Percentiles rank a stretch among this genome's conserved stretches.
Evolutionary conservation across 805 yeast genomes (phyloP).

Genomic region (Metschnikowia shivogae): DNA sequence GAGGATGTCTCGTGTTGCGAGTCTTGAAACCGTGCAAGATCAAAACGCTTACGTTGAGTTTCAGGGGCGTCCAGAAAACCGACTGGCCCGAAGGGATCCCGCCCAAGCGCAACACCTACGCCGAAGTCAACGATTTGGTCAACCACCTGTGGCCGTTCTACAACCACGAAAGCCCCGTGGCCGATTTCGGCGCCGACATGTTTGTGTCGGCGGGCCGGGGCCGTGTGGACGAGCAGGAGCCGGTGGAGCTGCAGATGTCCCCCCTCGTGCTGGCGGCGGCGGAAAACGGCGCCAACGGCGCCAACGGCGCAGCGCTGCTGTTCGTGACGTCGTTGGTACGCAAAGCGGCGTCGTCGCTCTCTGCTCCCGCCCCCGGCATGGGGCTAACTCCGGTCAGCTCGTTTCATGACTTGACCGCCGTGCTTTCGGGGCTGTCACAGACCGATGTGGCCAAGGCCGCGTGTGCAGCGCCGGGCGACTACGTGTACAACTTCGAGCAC

Average conservation of each 20-base stretch:
- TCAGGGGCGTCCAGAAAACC: constrained; percentile 69
- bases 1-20: constrained; percentile 74
- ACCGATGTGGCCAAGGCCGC: constrained; percentile 37
- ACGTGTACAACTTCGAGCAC: constrained; percentile 87
- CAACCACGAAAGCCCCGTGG: constrained; percentile 23
- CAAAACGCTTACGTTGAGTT: constrained; percentile 55
- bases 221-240: neutral
- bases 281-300: constrained; percentile 20
- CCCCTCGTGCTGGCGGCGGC: constrained; percentile 29
- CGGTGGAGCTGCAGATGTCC: constrained; percentile 28
- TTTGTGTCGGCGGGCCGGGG: constrained; percentile 17
- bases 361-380: constrained; percentile 2
- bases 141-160: constrained; percentile 92
- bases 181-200: constrained; percentile 47
- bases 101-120: constrained; percentile 66
- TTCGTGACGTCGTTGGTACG: constrained; percentile 24
- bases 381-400: constrained; percentile 22
- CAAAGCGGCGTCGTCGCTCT: constrained; percentile 28
- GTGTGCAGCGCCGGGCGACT: constrained; percentile 65
- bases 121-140: constrained; percentile 62
- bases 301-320: constrained; percentile 19
- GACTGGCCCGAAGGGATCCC: constrained; percentile 99
- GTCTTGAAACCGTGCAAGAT: constrained; percentile 69
- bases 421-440: constrained; percentile 22
- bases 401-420: constrained; percentile 22